These are phyloP conservation scores for Raddia guianensis DNA, from an alignment of 176 grass and related monocot genomes.

Conservation along the genomic window DNA sequence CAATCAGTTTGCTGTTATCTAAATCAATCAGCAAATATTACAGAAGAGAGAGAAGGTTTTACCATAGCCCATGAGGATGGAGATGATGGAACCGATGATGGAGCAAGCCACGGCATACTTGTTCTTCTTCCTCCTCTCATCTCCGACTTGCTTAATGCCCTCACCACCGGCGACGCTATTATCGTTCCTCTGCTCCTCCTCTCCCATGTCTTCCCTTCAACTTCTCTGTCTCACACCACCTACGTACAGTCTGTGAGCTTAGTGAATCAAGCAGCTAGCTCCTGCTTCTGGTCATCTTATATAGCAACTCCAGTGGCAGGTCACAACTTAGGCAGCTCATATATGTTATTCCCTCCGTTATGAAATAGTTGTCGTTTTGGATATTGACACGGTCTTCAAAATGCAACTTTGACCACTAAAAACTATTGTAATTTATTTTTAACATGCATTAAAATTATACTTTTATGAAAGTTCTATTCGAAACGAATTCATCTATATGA, in stretches of 20 bases:
- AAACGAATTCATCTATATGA: too few relatives aligned
- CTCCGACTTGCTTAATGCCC: neutral
- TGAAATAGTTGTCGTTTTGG: too few relatives aligned
- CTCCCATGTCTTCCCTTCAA: slow-evolving; percentile 14
- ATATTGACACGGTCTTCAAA: too few relatives aligned
- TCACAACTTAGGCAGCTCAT: neutral
- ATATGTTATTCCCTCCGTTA: too few relatives aligned
- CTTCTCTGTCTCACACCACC: neutral
- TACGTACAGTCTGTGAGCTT: neutral
- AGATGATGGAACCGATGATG: slow-evolving; percentile 66
- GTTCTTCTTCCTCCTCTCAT: neutral
- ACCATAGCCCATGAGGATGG: slow-evolving; percentile 75
- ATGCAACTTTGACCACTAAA: too few relatives aligned
- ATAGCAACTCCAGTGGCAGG: neutral
- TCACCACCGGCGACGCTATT: neutral
- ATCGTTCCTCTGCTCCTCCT: neutral
- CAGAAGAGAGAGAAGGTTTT: neutral
- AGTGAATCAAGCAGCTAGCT: neutral
- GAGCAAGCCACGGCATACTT: slow-evolving; percentile 54
- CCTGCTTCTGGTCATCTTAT: neutral
- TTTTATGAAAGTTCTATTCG: too few relatives aligned
- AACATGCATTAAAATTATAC: too few relatives aligned
- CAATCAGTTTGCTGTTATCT: neutral
- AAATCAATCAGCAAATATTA: neutral
- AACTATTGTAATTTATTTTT: too few relatives aligned